These are phyloP conservation scores for Mycosphaerella sp. DNA, from an alignment of 2,329 filamentous ascomycete species.

Conservation along the genomic window DNA sequence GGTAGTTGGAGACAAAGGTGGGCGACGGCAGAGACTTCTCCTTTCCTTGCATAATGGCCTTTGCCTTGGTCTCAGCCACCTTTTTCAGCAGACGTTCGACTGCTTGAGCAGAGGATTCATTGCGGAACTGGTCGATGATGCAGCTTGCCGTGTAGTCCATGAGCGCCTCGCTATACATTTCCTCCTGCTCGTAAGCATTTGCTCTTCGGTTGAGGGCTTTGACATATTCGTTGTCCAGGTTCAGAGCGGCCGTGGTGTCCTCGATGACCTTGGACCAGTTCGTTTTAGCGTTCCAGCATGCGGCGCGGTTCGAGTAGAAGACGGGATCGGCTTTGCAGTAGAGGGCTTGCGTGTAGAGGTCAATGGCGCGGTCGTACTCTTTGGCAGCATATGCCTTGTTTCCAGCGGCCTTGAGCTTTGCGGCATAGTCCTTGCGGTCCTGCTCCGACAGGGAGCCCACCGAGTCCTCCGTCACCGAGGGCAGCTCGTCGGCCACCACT, in stretches of 20 bases:
- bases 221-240: constrained; percentile 89
- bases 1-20: constrained; percentile 96
- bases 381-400: constrained; percentile 96
- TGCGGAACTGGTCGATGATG: constrained; percentile 97
- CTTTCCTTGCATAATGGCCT: constrained; percentile 75
- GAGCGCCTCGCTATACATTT: constrained; percentile 85
- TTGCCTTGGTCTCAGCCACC: constrained; percentile 90
- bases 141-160: constrained; percentile 98
- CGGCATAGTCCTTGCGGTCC: constrained; percentile 78
- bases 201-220: constrained; percentile 96
- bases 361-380: constrained; percentile 88
- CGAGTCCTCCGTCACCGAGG: constrained; percentile 43
- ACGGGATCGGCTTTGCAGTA: constrained; percentile 95
- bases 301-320: constrained; percentile 97
- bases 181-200: constrained; percentile 91
- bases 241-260: constrained; percentile 90
- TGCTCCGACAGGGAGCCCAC: constrained; percentile 45
- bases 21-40: constrained; percentile 85
- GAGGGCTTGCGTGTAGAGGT: constrained; percentile 91
- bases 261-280: constrained; percentile 96
- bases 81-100: constrained; percentile 94
- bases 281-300: constrained; percentile 88
- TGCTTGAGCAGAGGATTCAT: constrained; percentile 77
- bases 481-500: constrained; percentile 41
- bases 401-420: constrained; percentile 86